Percentiles rank a stretch among this genome's conserved stretches.
Conservation (phyloP, 163 green algal species). For the Scenedesmus sp. region DNA sequence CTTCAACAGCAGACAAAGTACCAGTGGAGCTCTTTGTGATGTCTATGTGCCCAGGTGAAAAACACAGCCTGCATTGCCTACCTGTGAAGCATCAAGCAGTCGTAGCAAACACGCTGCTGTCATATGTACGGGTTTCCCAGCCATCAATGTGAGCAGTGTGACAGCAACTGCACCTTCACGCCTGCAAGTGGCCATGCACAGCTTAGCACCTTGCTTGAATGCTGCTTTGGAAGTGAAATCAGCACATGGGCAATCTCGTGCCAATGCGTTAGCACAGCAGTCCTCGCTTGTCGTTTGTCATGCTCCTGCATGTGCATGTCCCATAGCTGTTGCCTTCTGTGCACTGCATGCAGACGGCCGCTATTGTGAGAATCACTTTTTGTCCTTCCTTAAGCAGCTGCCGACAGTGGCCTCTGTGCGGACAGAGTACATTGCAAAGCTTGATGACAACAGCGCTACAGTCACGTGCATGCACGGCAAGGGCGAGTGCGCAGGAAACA, state of each 20-base stretch:
- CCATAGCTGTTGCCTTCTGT: neutral
- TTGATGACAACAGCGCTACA: neutral
- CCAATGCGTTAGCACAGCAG: neutral
- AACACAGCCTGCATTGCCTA: neutral
- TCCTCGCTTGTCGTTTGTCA: no score
- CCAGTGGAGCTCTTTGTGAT: slow-evolving; percentile 48
- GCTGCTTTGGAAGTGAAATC: neutral
- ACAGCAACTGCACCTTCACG: neutral
- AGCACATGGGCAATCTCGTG: neutral
- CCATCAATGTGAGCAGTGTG: neutral
- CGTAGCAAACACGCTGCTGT: neutral
- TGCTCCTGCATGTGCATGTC: neutral
- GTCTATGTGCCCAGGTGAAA: slow-evolving; percentile 35
- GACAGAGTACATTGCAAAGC: slow-evolving; percentile 46
- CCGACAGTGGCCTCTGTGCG: neutral
- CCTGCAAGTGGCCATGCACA: neutral
- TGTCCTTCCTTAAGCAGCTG: neutral
- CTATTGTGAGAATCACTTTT: slow-evolving; percentile 33
- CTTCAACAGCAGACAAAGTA: neutral
- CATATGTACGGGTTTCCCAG: neutral
- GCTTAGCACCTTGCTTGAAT: neutral
- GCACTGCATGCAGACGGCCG: slow-evolving; percentile 27
- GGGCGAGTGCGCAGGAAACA: slow-evolving; percentile 32
- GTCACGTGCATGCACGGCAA: slow-evolving; percentile 43
- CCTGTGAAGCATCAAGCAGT: neutral